phyloP scores from a whole-genome alignment of 352 stramenopile species.

The Phytopythium oedochilum region DNA sequence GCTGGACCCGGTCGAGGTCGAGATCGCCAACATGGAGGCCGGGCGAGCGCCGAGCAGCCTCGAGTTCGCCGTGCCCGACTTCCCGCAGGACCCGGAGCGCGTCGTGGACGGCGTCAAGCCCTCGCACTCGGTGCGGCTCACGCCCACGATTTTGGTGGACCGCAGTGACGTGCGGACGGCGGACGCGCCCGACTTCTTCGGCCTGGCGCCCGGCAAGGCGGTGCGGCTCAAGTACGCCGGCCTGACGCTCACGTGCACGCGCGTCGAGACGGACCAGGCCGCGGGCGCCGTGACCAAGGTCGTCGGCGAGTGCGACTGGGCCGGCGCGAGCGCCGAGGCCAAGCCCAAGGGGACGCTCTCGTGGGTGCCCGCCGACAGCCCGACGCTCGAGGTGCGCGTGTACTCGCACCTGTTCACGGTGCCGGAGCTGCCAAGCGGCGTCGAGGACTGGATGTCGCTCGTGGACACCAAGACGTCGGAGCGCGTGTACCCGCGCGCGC shows the following conservation, averaged over 20 bases:
- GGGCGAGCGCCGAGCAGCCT: conserved; percentile 19
- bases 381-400: conserved; percentile 89
- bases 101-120: conserved; percentile 32
- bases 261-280: conserved; percentile 69
- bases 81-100: conserved; percentile 64
- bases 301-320: conserved; percentile 59
- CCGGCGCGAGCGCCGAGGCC: conserved; percentile 36
- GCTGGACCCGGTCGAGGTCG: conserved; percentile 69
- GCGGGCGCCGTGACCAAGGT: conserved; percentile 53
- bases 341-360: conserved; percentile 95
- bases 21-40: conserved; percentile 63
- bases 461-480: conserved; percentile 86
- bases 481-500: conserved; percentile 78
- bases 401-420: conserved; percentile 98
- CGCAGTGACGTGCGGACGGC: conserved; percentile 59
- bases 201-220: conserved; percentile 93
- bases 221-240: conserved; percentile 94
- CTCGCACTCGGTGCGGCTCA: conserved; percentile 60
- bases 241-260: conserved; percentile 91
- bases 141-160: conserved; percentile 63
- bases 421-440: conserved; percentile 62
- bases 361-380: conserved; percentile 90
- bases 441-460: conserved; percentile 73
- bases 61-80: conserved; percentile 57
- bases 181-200: conserved; percentile 91